Conservation (phyloP, 2,329 filamentous ascomycete genomes). For the Xylariales sp. region DNA sequence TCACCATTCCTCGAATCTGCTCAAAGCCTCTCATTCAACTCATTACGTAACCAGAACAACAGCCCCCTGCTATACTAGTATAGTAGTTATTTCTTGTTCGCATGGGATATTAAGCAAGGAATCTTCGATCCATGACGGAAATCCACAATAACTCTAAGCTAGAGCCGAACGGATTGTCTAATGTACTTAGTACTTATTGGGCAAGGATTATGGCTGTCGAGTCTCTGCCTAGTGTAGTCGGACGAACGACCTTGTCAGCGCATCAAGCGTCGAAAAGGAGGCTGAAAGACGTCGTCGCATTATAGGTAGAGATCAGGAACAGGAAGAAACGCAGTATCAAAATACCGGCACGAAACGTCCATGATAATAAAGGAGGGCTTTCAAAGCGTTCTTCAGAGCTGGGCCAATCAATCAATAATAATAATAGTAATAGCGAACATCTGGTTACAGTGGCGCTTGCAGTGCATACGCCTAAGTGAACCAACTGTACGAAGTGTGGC, state of each 20-base stretch:
- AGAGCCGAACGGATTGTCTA: conserved; percentile 1
- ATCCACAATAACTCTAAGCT: background rate
- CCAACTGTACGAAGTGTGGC: too few species aligned
- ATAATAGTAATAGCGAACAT: background rate
- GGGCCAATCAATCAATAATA: conserved; percentile 14
- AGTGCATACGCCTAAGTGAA: too few species aligned
- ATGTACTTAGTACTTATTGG: background rate
- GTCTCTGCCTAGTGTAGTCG: too few species aligned
- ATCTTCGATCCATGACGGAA: background rate
- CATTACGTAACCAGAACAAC: too few species aligned
- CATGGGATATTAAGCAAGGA: background rate
- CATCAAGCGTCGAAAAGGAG: too few species aligned
- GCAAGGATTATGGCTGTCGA: background rate
- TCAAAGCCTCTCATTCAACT: too few species aligned
- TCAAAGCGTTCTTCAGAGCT: conserved; percentile 14
- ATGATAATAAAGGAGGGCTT: conserved; percentile 14
- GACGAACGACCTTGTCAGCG: background rate
- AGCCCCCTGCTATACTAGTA: background rate
- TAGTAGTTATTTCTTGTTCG: background rate
- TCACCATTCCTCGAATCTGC: too few species aligned
- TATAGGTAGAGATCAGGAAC: background rate
- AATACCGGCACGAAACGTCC: background rate
- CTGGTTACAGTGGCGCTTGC: background rate
- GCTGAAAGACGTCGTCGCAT: background rate
- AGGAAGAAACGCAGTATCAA: background rate